These are phyloP conservation scores for Hanseniaspora lindneri DNA, from an alignment of 805 yeast genomes.

Conservation along the genomic window DNA sequence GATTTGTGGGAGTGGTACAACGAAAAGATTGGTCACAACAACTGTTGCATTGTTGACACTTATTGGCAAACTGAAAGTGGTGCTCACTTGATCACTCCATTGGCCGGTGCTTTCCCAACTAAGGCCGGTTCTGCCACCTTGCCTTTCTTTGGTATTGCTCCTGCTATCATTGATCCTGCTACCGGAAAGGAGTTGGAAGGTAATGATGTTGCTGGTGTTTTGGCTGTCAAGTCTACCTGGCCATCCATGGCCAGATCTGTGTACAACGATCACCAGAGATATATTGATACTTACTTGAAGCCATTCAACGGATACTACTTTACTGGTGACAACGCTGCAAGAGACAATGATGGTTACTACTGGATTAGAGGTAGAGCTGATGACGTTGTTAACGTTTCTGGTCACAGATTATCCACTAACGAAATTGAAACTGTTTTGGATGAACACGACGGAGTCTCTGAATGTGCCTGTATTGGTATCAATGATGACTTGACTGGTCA, in stretches of 20 bases:
- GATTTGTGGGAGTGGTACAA: constrained; percentile 99
- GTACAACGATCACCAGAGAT: constrained; percentile 76
- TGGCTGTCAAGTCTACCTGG: constrained; percentile 85
- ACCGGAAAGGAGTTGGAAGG: constrained; percentile 73
- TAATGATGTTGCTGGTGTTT: constrained; percentile 90
- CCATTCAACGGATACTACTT: constrained; percentile 91
- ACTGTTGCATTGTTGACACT: constrained; percentile 87
- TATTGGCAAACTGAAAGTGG: constrained; percentile 99
- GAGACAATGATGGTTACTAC: constrained; percentile 90
- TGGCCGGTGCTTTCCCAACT: constrained; percentile 88
- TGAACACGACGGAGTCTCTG: constrained; percentile 71
- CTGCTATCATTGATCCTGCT: constrained; percentile 86
- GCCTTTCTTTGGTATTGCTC: constrained; percentile 91
- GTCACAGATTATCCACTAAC: constrained; percentile 96
- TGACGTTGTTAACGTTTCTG: constrained; percentile 95
- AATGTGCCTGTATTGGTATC: constrained; percentile 93
- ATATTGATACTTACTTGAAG: constrained; percentile 78
- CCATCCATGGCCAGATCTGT: constrained; percentile 98
- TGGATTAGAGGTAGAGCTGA: constrained; percentile 99
- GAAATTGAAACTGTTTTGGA: constrained; percentile 89
- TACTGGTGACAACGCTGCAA: constrained; percentile 97
- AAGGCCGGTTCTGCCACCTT: constrained; percentile 96
- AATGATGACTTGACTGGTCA: constrained; percentile 94
- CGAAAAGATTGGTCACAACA: constrained; percentile 77
- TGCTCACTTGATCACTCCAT: constrained; percentile 83